Base-by-base conservation (phyloP, 208 protist species). In the Jaenimonas drosophilae region DNA sequence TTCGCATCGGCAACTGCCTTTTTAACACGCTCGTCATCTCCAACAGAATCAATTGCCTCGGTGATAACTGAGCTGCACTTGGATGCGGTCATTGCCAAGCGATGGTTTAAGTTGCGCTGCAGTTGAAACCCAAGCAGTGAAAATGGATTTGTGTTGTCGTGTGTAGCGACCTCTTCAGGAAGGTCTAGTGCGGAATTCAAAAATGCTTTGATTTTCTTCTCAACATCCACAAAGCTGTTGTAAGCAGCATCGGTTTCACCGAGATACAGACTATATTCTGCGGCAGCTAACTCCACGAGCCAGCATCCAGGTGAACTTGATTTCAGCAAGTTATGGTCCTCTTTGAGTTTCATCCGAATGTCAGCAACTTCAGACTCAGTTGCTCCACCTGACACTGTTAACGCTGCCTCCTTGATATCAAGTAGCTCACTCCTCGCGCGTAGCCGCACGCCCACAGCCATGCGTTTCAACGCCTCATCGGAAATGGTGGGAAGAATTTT, bases 361-460 rank as follows among this genome's bases (percentile, higher is more conserved):
- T 66, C 56, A 23, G 76, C 81, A 25, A 92, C 76, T 19, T 92
- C 79, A 4, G 79, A 50, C 67, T 89, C 79, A 7, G 76, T 92
- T 28, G 76, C 53, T 7, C 74, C 79, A 30, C 83, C 78, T 24
- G 74, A 75, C 6, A 92, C 78, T 29, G 44, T 71, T 50, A 87
- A 54, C 23, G 70, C 60, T n/a, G 76, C 58, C 51, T 92, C 76
- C 51, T 83, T 92, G 1, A 76, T 29, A 43, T 89, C 76, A 21
- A 92, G 55, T 31, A 89, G 56, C 11, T 85, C 59, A 58, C 74
- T 88, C 25, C 65, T 63, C 3, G 79, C 66, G 19, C 54, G 71
- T 16, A 89, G 70, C 40, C 76, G 73, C 29, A 83, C 62, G 43
- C 73, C 84, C 21, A 80, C 27, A 9, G 84, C 84, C 20, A 79